Percentiles rank a stretch among this genome's conserved stretches.
phyloP scores from a whole-genome alignment of 768 basidiomycete species.

The Mycena sanguinolenta region DNA sequence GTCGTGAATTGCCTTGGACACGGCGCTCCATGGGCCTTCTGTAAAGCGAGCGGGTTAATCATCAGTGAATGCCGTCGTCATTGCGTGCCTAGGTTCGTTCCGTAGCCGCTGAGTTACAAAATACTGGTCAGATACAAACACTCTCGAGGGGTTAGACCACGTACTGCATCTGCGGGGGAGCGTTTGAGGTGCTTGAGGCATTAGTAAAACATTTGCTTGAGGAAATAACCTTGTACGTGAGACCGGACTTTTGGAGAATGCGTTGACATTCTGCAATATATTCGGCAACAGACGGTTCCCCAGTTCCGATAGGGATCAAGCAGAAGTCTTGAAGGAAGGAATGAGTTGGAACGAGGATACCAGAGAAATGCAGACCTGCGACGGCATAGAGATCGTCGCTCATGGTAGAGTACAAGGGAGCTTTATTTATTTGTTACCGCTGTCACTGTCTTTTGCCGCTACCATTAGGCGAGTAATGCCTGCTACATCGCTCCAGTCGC shows the following conservation, averaged over 20 bases:
- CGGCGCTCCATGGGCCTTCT: constrained; percentile 91
- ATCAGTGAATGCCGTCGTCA: neutral
- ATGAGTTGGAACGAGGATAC: constrained; percentile 14
- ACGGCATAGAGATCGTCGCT: constrained; percentile 78
- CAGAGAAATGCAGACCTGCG: constrained; percentile 63
- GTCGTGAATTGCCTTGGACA: constrained; percentile 89
- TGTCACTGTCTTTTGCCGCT: neutral
- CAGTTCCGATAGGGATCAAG: constrained; percentile 88
- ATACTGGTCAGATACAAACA: constrained; percentile 6
- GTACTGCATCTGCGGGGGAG: constrained; percentile 73
- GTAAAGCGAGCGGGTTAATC: constrained; percentile 6
- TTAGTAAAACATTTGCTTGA: neutral
- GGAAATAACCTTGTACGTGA: constrained; percentile 81
- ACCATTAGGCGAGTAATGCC: constrained; percentile 48
- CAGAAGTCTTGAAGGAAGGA: constrained; percentile 76
- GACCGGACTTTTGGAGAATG: constrained; percentile 84
- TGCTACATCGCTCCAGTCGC: constrained; percentile 64
- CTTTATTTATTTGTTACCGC: constrained; percentile 37
- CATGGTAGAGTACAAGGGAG: constrained; percentile 25
- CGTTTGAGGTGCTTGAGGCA: neutral
- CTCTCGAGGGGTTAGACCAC: constrained; percentile 35
- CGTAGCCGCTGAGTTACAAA: constrained; percentile 76
- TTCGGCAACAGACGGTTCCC: constrained; percentile 80
- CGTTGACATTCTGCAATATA: constrained; percentile 87
- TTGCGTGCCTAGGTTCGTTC: constrained; percentile 83